Percentiles rank a stretch among this genome's conserved stretches.
phyloP scores from a whole-genome alignment of 176 grass and related monocot species.

The Elaeis guineensis region DNA sequence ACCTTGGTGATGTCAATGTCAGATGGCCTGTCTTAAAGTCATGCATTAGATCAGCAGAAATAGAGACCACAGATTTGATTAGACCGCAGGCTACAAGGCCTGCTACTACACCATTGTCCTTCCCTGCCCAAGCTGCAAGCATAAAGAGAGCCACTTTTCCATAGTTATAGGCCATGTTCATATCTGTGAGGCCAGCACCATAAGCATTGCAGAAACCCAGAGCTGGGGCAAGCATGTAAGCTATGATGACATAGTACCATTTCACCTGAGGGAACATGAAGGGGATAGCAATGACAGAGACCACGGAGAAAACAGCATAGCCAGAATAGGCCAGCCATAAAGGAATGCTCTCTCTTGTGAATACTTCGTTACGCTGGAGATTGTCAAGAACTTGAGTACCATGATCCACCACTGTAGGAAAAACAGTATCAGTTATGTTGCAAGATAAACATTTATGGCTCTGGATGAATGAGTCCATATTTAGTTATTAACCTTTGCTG shows the following conservation, averaged over 20 bases:
- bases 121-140: conserved; percentile 75
- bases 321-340: conserved; percentile 59
- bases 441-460: neutral
- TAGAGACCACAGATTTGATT: conserved; percentile 81
- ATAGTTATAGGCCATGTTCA: conserved; percentile 99
- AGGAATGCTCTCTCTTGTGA: conserved; percentile 51
- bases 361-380: conserved; percentile 63
- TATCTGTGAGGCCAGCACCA: conserved; percentile 86
- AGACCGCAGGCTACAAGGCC: conserved; percentile 83
- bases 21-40: conserved; percentile 96
- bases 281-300: conserved; percentile 53
- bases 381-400: conserved; percentile 35
- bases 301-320: conserved; percentile 41
- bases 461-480: too few relatives aligned
- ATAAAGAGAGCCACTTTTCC: conserved; percentile 85
- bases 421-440: neutral
- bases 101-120: conserved; percentile 76
- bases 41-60: conserved; percentile 94
- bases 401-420: conserved; percentile 39
- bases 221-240: conserved; percentile 73
- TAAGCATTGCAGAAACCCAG: conserved; percentile 99
- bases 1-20: conserved; percentile 81
- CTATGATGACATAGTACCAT: conserved; percentile 89
- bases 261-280: conserved; percentile 85
- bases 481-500: conserved; percentile 50